Percentiles rank a stretch among this genome's conserved stretches.
phyloP scores from a whole-genome alignment of 306 rosid genomes.

The Trifolium subterraneum region DNA sequence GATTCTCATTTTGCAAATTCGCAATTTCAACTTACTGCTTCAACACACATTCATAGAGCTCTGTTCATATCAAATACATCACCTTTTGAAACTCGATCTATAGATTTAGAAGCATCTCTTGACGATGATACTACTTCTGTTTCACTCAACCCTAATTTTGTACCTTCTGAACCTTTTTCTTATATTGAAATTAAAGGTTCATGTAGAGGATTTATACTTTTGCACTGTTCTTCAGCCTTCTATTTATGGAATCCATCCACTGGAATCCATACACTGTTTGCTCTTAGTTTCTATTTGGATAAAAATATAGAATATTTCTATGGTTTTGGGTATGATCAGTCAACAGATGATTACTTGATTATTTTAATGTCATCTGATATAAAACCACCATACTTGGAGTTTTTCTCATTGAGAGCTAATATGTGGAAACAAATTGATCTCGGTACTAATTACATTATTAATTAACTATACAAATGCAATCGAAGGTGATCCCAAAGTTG shows the following conservation, averaged over 20 bases:
- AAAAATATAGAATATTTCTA: too few relatives aligned
- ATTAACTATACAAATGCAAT: too few relatives aligned
- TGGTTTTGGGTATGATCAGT: not conserved
- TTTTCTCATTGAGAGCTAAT: not conserved
- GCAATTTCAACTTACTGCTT: not conserved
- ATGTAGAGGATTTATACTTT: not conserved
- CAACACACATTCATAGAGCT: not conserved
- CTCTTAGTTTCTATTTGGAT: too few relatives aligned
- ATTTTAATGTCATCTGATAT: not conserved
- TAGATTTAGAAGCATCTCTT: not conserved
- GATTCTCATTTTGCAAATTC: not conserved
- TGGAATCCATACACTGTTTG: not conserved
- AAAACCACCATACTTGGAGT: too few relatives aligned
- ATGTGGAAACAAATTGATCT: not conserved
- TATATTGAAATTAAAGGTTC: too few relatives aligned
- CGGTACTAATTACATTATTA: too few relatives aligned
- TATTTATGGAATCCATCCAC: slow-evolving; percentile 11
- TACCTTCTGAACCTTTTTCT: too few relatives aligned
- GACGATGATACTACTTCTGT: not conserved
- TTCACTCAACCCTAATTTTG: too few relatives aligned
- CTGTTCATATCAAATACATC: not conserved
- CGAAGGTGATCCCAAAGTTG: too few relatives aligned
- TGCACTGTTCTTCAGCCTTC: too few relatives aligned
- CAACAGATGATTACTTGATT: not conserved
- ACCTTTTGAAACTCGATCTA: not conserved